A percentile compares a stretch with the other conserved stretches of the same genome.
These are phyloP conservation scores for Massarina eburnea DNA, from an alignment of 2,329 filamentous ascomycete species.

Conservation along the genomic window DNA sequence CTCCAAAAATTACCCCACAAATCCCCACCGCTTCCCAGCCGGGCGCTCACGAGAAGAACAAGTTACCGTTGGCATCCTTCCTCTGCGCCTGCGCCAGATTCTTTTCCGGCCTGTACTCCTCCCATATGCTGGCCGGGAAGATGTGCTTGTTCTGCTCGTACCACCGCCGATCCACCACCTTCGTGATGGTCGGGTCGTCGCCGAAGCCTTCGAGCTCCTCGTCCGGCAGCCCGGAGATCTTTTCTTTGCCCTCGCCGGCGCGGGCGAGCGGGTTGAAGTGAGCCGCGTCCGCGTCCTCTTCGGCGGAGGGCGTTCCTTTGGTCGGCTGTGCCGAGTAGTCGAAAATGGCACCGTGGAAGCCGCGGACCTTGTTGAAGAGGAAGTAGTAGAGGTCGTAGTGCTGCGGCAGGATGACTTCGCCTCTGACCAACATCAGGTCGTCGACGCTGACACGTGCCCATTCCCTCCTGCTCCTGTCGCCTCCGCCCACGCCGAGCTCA, in stretches of 20 bases:
- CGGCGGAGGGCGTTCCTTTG: conserved; percentile 38
- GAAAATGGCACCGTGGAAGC: conserved; percentile 76
- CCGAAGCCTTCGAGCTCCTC: conserved; percentile 67
- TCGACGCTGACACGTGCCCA: conserved; percentile 96
- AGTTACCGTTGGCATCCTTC: conserved; percentile 85
- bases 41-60: conserved; percentile 59
- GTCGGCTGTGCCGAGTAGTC: conserved; percentile 64
- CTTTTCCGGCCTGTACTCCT: conserved; percentile 87
- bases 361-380: conserved; percentile 80
- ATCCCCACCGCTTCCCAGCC: not conserved
- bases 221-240: conserved; percentile 47
- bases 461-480: conserved; percentile 68
- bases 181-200: conserved; percentile 80
- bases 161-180: conserved; percentile 95
- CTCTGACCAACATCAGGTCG: conserved; percentile 89
- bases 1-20: not conserved
- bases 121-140: conserved; percentile 93
- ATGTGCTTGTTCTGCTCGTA: conserved; percentile 99
- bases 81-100: conserved; percentile 78
- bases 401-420: conserved; percentile 89
- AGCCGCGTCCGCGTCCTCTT: conserved; percentile 19
- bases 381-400: conserved; percentile 99
- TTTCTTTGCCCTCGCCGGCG: conserved; percentile 38
- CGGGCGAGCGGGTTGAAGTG: conserved; percentile 47
- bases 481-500: conserved; percentile 71